A percentile compares a stretch with the other conserved stretches of the same genome.
Conservation (phyloP, 1,284 basidiomycete species). For the Hemileia vastatrix region DNA sequence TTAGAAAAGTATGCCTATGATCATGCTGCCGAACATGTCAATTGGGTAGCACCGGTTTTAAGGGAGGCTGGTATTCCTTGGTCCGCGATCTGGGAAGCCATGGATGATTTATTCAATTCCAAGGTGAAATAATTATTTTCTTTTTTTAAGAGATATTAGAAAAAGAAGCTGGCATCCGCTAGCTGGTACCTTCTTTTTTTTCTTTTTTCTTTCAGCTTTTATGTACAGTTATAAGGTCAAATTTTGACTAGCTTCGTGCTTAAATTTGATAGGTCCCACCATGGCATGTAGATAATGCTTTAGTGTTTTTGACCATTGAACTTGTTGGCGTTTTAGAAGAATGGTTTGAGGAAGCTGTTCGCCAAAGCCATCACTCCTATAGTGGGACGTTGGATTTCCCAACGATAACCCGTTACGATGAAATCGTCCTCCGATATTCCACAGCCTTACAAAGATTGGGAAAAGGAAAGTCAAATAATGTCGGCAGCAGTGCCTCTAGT, state of each 20-base stretch:
- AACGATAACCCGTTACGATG: too few species aligned
- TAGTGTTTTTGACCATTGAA: slow-evolving; percentile 11
- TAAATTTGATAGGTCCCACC: slow-evolving; percentile 8
- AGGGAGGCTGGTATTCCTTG: slow-evolving; percentile 66
- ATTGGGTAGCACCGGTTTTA: slow-evolving; percentile 70
- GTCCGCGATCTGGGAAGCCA: slow-evolving; percentile 67
- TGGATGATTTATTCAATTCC: slow-evolving; percentile 77
- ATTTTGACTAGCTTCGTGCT: neutral
- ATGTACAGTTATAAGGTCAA: neutral
- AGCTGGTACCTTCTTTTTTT: neutral
- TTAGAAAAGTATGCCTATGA: slow-evolving; percentile 61
- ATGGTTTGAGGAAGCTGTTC: slow-evolving; percentile 13
- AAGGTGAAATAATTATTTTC: too few species aligned
- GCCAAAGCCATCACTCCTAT: too few species aligned
- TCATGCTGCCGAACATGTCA: slow-evolving; percentile 55
- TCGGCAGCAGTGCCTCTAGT: too few species aligned
- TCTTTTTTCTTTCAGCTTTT: neutral
- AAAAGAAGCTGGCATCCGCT: too few species aligned
- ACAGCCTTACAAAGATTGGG: too few species aligned
- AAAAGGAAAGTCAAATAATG: too few species aligned
- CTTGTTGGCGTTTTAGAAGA: slow-evolving; percentile 5
- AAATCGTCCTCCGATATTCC: too few species aligned
- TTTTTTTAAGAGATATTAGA: too few species aligned
- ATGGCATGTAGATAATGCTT: slow-evolving; percentile 18
- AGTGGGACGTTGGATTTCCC: too few species aligned